Base-by-base conservation (phyloP, 1,284 basidiomycete genomes). In the Rhodofomes roseus region DNA sequence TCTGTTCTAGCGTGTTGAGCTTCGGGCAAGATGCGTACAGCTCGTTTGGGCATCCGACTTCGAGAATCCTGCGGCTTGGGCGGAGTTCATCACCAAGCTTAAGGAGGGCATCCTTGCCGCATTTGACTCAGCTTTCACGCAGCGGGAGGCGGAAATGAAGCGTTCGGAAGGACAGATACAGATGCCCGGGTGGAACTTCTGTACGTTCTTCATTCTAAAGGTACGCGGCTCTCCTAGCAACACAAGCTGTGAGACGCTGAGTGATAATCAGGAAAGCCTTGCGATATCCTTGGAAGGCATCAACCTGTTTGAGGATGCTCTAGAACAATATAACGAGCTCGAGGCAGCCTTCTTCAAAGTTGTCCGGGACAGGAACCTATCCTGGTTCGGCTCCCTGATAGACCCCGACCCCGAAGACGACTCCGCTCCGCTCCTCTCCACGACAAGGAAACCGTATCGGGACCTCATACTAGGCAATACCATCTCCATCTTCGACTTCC, bases 171-270 rank as follows among this genome's bases (percentile, higher is more conserved):
- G 85, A 52, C 93, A 96, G 71, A 81, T 91, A 59, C 82, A 88
- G 63, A 91, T 94, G 82, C 91, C 93, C 1, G 95, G 95, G 2
- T 98, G 96, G 96, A 96, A 97, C 71, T 98, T 96, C 70, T 95
- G 94, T 72, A 95, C 91, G 0, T 98, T 96, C 79, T 97, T 98
- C 73, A 86, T 95, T 39, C 78, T 96, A 29, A 98, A 98, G 85
- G 95, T 93, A 52, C 20, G 53, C 39, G 6, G 23, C 7, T 46
- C 37, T 41, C 23, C 34, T 23, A 1, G 20, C 9, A 22, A 44
- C 6, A 16, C 40, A 46, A 22, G n/a, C 20, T 18, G 20, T 31
- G 31, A 34, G 11, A 39, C 31, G 6, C 55, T 58, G 8, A 34
- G 31, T 61, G 57, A 27, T 56, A 55, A 39, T 18, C 71, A 98